phyloP scores from a whole-genome alignment of 805 yeast species.

The Candida broadrunensis region DNA sequence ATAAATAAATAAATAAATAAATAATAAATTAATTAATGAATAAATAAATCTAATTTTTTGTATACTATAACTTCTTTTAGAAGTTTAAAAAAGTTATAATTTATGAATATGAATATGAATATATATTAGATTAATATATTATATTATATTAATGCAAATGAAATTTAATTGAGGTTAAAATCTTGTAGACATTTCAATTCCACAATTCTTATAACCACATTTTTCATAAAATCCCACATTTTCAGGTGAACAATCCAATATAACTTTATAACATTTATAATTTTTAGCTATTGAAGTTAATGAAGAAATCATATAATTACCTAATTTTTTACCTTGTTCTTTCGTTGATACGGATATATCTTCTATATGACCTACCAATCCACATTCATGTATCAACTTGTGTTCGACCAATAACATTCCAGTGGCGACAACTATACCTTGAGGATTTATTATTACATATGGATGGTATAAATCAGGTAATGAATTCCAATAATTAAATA shows the following conservation, averaged over 20 bases:
- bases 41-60: too few relatives aligned
- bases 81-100: too few relatives aligned
- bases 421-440: constrained; percentile 66
- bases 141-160: too few relatives aligned
- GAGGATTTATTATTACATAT: constrained; percentile 57
- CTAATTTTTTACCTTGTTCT: constrained; percentile 84
- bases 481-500: constrained; percentile 58
- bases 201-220: constrained; percentile 71
- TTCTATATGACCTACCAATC: constrained; percentile 89
- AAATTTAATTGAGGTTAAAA: constrained; percentile 1
- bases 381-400: constrained; percentile 81
- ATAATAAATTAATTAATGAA: too few relatives aligned
- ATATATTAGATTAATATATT: too few relatives aligned
- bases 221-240: constrained; percentile 85
- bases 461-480: constrained; percentile 58
- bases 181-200: constrained; percentile 55
- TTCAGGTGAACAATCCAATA: constrained; percentile 81
- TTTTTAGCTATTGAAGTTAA: constrained; percentile 58
- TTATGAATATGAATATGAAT: too few relatives aligned
- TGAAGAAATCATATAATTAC: constrained; percentile 60
- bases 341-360: constrained; percentile 77
- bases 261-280: constrained; percentile 80
- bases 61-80: too few relatives aligned
- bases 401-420: constrained; percentile 80
- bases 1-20: too few relatives aligned